Base-by-base conservation (phyloP, 345 rosid species). In the Citrus sp. region DNA sequence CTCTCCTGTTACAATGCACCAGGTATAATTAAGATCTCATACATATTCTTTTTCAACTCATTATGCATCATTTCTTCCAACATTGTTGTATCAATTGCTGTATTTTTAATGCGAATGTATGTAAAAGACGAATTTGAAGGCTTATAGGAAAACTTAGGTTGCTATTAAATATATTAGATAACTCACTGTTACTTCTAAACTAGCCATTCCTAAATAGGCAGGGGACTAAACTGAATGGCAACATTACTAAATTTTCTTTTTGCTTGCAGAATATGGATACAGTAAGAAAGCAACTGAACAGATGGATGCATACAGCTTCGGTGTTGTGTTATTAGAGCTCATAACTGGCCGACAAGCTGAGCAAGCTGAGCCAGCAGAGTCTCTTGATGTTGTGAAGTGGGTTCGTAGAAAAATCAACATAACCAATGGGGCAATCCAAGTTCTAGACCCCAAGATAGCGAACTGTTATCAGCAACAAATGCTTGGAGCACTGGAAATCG, bases 331-430 rank as follows among this genome's bases (percentile, higher is more conserved):
- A 28, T 74, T 95, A 46, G 98, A 95, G 83, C 97, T 95, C 73
- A 73, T 95, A 69, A 87, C 94, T 0, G 98, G 98, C 13, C 86
- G 91, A 72, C 88, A 86, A 81, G 88, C 92, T 55, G 98, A 89
- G 67, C 79, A 67, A 73, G 87, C 82, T 46, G 81, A 82, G 64
- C 80, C 91, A 63, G 76, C 58, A 5, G 91, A 88, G 49, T 88
- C 88, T 25, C 79, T 92, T 51, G 97, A 93, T 70, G 83, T 95
- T 6, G 91, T 93, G 89, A 95, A 86, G 82, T 92, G 91, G 92
- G 97, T 95, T 62, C 84, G 99, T 49, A 85, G 99, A 83, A 95
- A 89, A 86, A 91, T 95, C 85, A 93, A 95, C 90, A 83, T 95
- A 67, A 82, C 86, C 9, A 84, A 90, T 24, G 99, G 99, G 27